Percentiles rank a stretch among this genome's conserved stretches.
These are phyloP conservation scores for Glebionis coronaria DNA, from an alignment of 129 eudicot species.

Conservation along the genomic window DNA sequence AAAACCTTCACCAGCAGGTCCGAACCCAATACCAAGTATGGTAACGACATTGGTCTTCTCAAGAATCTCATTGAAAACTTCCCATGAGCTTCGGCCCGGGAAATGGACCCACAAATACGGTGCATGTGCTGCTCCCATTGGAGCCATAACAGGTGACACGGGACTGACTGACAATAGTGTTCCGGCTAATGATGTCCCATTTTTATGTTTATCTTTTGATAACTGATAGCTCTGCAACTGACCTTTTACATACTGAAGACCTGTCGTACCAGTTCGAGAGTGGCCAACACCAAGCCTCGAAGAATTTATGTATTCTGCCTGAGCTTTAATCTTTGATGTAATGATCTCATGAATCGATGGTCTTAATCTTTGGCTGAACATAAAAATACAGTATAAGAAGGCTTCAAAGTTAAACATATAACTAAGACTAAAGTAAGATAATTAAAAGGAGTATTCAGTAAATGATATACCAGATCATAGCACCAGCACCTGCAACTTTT, in stretches of 20 bases:
- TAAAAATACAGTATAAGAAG: constrained; percentile 8
- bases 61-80: too few species aligned
- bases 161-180: constrained; percentile 82
- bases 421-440: not conserved
- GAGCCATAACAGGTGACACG: constrained; percentile 95
- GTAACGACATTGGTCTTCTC: too few species aligned
- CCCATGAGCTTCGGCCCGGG: too few species aligned
- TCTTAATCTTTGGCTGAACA: constrained; percentile 88
- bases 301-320: constrained; percentile 61
- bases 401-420: not conserved
- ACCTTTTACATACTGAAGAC: constrained; percentile 68
- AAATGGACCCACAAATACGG: too few species aligned
- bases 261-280: constrained; percentile 47
- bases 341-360: constrained; percentile 93
- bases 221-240: constrained; percentile 66
- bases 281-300: constrained; percentile 60
- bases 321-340: constrained; percentile 67
- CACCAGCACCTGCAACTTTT: constrained; percentile 99
- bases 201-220: constrained; percentile 69
- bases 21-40: too few species aligned
- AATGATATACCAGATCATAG: constrained; percentile 80
- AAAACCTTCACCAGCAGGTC: too few species aligned
- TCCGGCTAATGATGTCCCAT: constrained; percentile 62
- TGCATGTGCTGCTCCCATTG: constrained; percentile 94
- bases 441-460: constrained; percentile 1